These are phyloP conservation scores for Auriscalpium vulgare DNA, from an alignment of 768 basidiomycete species.

Conservation along the genomic window DNA sequence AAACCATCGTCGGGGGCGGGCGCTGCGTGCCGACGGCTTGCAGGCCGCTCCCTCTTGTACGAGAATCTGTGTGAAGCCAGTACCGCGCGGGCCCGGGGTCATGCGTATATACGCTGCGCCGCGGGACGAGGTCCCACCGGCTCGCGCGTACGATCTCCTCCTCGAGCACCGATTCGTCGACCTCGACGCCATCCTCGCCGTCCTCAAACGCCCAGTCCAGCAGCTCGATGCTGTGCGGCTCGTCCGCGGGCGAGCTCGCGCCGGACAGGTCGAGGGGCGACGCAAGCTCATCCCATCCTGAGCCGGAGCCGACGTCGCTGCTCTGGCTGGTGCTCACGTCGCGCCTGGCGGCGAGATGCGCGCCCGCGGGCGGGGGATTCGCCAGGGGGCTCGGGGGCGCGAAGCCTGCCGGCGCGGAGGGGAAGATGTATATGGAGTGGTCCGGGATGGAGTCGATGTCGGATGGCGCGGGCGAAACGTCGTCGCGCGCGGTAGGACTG, in stretches of 20 bases:
- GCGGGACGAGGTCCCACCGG: slow-evolving; percentile 11
- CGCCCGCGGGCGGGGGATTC: background rate
- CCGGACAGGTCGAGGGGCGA: background rate
- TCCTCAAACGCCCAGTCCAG: slow-evolving; percentile 17
- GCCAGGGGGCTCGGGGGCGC: background rate
- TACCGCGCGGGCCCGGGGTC: background rate
- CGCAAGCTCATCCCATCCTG: background rate
- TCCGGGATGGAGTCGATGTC: background rate
- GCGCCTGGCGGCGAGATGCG: background rate
- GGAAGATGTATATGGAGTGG: slow-evolving; percentile 4
- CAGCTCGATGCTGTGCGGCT: slow-evolving; percentile 12
- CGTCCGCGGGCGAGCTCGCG: background rate
- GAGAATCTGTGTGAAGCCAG: background rate
- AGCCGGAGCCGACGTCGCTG: background rate
- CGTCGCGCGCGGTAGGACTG: background rate
- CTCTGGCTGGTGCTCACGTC: slow-evolving; percentile 2
- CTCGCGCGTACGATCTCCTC: slow-evolving; percentile 14
- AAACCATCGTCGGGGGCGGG: background rate
- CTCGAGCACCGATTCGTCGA: slow-evolving; percentile 15
- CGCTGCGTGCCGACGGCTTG: background rate
- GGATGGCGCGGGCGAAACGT: background rate
- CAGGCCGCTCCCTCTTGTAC: background rate
- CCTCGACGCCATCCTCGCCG: slow-evolving; percentile 8
- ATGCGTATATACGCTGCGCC: background rate
- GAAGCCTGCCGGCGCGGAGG: background rate